Evolutionary conservation across 495 filamentous ascomycete species (phyloP).

Genomic region (Hypoxylon fragiforme): DNA sequence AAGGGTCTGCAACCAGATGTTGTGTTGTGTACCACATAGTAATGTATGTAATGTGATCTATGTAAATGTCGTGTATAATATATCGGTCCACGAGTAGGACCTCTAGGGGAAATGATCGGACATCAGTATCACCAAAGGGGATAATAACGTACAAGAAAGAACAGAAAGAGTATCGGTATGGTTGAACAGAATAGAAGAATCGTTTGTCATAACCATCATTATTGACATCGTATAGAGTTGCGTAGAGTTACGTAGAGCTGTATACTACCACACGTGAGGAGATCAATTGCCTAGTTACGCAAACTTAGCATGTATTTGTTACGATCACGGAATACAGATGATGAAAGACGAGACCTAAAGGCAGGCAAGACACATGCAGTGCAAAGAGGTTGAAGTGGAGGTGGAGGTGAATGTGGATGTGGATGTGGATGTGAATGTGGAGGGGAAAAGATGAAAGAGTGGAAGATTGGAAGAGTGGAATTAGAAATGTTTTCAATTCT

Average conservation of each 20-base stretch:
- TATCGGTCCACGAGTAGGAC: constrained; percentile 23
- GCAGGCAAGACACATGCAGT: constrained; percentile 5
- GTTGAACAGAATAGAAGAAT: constrained; percentile 14
- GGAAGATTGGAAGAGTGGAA: no score
- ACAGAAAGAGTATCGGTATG: not conserved
- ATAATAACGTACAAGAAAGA: not conserved
- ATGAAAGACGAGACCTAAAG: not conserved
- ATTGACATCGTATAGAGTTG: no score
- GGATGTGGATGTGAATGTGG: no score
- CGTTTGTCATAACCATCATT: constrained; percentile 15
- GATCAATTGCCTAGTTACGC: constrained; percentile 20
- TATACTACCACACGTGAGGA: constrained; percentile 29
- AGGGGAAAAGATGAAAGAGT: no score
- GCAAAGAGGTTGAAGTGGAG: constrained; percentile 2
- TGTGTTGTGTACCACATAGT: constrained; percentile 1
- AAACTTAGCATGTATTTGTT: constrained; percentile 10
- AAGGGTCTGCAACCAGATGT: constrained; percentile 20
- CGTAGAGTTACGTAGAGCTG: not conserved
- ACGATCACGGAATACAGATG: constrained; percentile 30
- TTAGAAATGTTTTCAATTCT: no score
- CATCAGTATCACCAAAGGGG: constrained; percentile 16
- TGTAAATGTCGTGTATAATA: constrained; percentile 20
- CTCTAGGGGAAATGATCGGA: constrained; percentile 29
- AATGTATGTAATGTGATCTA: constrained; percentile 15
- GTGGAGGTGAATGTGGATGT: constrained; percentile 14